Evolutionary conservation across 2,329 filamentous ascomycete genomes (phyloP).

Genomic region (Alternaria arbusti): DNA sequence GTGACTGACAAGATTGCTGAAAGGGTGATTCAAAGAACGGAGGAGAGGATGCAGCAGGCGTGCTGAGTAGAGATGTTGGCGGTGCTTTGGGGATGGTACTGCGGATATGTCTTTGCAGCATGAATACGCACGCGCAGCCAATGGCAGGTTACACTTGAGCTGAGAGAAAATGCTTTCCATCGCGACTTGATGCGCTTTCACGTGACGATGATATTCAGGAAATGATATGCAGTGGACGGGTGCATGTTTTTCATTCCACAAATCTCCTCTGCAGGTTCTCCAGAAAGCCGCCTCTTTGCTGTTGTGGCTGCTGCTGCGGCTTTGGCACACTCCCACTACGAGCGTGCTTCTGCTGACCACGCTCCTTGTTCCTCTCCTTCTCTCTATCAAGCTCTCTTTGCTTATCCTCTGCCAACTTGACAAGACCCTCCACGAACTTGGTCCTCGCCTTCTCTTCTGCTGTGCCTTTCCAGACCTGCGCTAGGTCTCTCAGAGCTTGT

Average conservation of each 20-base stretch:
- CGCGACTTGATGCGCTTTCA: slow-evolving; percentile 12
- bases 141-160: background rate
- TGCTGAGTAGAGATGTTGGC: background rate
- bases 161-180: background rate
- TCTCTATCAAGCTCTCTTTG: slow-evolving; percentile 55
- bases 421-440: slow-evolving; percentile 81
- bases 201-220: slow-evolving; percentile 6
- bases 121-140: background rate
- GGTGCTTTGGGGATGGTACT: background rate
- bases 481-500: slow-evolving; percentile 76
- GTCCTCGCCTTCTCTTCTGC: slow-evolving; percentile 86
- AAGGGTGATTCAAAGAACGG: background rate
- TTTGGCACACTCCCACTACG: slow-evolving; percentile 33
- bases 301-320: slow-evolving; percentile 19
- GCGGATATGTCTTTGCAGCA: background rate
- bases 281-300: slow-evolving; percentile 43
- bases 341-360: slow-evolving; percentile 25
- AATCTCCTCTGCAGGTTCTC: slow-evolving; percentile 50
- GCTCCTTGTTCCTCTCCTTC: slow-evolving; percentile 25
- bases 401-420: slow-evolving; percentile 81
- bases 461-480: slow-evolving; percentile 91
- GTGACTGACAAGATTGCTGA: background rate
- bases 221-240: background rate
- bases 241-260: slow-evolving; percentile 26
- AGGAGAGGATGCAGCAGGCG: background rate